Conservation (phyloP, 345 rosid genomes). For the Erucastrum elatum region DNA sequence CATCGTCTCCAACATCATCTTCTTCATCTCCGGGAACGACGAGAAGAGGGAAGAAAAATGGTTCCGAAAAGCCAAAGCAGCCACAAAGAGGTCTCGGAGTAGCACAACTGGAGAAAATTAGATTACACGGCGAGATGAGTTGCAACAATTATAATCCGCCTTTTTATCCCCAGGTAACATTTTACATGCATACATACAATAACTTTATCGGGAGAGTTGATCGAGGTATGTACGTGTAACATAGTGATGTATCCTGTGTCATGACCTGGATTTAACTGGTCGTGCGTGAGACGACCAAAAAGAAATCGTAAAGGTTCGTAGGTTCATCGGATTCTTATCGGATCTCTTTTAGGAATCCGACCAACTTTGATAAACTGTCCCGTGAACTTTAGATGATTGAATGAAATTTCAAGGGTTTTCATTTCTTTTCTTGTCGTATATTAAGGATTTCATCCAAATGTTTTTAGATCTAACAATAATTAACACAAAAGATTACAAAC, state of each 20-base stretch:
- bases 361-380: neutral
- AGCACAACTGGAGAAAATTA: conserved; percentile 91
- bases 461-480: neutral
- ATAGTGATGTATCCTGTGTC: neutral
- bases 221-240: neutral
- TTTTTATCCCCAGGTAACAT: conserved; percentile 57
- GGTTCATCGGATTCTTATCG: conserved; percentile 1
- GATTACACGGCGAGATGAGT: conserved; percentile 69
- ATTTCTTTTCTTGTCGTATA: conserved; percentile 1
- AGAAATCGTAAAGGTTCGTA: neutral
- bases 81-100: conserved; percentile 99
- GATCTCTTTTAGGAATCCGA: conserved; percentile 3
- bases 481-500: neutral
- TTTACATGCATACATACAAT: neutral
- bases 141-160: conserved; percentile 43
- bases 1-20: conserved; percentile 24
- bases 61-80: conserved; percentile 77
- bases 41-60: conserved; percentile 73
- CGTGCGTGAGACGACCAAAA: neutral
- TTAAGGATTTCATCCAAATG: neutral
- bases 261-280: neutral
- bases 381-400: neutral
- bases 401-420: neutral
- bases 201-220: neutral
- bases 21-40: conserved; percentile 52